Base-by-base conservation (phyloP, 495 filamentous ascomycete genomes). In the Astrocystis sublimbata region DNA sequence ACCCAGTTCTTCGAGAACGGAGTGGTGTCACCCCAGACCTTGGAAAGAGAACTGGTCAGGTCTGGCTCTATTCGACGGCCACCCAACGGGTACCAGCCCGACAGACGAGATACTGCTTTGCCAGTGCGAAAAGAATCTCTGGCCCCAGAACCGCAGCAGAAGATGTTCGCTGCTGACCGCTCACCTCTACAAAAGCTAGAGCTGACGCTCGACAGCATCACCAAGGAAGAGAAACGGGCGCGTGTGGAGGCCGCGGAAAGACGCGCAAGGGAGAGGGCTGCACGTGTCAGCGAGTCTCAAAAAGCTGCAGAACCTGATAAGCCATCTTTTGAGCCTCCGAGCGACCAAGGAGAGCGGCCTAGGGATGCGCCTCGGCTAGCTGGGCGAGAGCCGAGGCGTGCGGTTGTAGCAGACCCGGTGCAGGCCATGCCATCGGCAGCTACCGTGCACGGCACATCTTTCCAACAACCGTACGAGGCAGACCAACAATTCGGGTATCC, bases 101-200 rank as follows among this genome's bases (percentile, higher is more conserved):
- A 63, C 35, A 58, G n/a, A 43, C 17, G 40, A 43, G 66, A 63
- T 64, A 57, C 61, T 56, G 62, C 52, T 65, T 60, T 54, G 50
- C 71, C 51, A 55, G 69, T 31, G 19, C 58, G 57, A 70, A 68
- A 59, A 58, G 65, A 63, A 49, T 64, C 64, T n/a, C 38, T 70
- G 15, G 60, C 28, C 40, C 63, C 58, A 28, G 67, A 69, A 55
- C 19, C 40, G 28, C 75, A 73, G 28, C 69, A 72, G 12, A 82
- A 75, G 77, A 75, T 78, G 67, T 90, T 86, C 76, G 89, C 92
- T 55, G 82, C 85, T 23, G 88, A 92, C 69, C 85, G 90, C 52
- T 97, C 93, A 50, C 94, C 94, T 33, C 78, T 98, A 23, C 94
- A 98, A 72, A 92, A 87, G 73, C 85, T 98, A 55, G 94, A 97